Base-by-base conservation (phyloP, 2,329 filamentous ascomycete species). In the Aspergillus ustus region DNA sequence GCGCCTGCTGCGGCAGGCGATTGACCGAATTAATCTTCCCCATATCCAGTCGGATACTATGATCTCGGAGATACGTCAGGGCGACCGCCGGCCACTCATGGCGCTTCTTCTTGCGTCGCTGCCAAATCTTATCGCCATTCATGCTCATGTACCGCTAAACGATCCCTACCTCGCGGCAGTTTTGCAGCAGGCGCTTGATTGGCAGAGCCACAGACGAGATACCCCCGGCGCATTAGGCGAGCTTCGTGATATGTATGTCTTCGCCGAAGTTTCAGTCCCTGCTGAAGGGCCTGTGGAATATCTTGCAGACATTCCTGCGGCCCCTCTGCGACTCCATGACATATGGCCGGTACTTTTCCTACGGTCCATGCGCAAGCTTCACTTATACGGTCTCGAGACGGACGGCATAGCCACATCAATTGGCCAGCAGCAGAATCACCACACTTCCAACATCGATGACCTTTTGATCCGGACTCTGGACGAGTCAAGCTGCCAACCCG, bases 1-100 rank as follows among this genome's bases (percentile, higher is more conserved):
- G 6, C 6, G n/a, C 34, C 37, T 60, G 15, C 4, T 68, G 37
- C 40, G 44, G 3, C 20, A 43, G 52, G 43, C 52, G 29, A 55
- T 55, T 46, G 5, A 28, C 31, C 31, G n/a, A 17, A 15, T n/a
- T 2, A 20, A 44, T 9, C 20, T 55, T 13, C 2, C 9, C 19
- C 40, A 31, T 31, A 28, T 55, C 44, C 7, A 48, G 1, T n/a
- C 52, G 29, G 29, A 31, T 37, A 37, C 31, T 37, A 37, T 37
- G 31, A 37, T 37, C 31, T 37, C 31, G 3, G 31, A 37, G 4
- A 20, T 43, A 2, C 6, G 40, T 19, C 52, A 46, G 52, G 52
- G 52, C 22, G 37, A 55, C 29, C 2, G 37, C 20, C 20, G 52
- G 22, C 52, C 52, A 9, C 20, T 55, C 20, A 46, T 55, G 40